These are phyloP conservation scores for Purpureocillium takamizusanense DNA, from an alignment of 2,329 filamentous ascomycete genomes.

Conservation along the genomic window DNA sequence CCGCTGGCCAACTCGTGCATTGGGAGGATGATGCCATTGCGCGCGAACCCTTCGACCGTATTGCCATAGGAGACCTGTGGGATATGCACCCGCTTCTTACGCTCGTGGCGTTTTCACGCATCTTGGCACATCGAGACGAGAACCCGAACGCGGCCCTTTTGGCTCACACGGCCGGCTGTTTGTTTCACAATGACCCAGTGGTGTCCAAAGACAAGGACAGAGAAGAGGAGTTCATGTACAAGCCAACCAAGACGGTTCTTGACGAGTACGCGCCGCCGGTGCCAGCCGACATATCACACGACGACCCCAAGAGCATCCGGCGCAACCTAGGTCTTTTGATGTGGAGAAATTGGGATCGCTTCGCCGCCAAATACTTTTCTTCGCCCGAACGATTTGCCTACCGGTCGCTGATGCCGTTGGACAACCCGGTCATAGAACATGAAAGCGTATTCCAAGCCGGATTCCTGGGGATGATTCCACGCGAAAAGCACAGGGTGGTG, in stretches of 20 bases:
- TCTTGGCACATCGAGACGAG: constrained; percentile 13
- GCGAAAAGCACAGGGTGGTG: constrained; percentile 12
- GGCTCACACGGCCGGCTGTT: constrained; percentile 6
- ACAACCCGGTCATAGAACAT: not conserved
- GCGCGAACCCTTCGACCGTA: constrained; percentile 1
- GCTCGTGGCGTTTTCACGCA: constrained; percentile 1
- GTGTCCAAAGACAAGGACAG: not conserved
- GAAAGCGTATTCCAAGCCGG: constrained; percentile 5
- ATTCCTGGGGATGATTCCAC: constrained; percentile 11
- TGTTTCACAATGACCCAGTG: not conserved
- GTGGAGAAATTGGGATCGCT: constrained; percentile 16
- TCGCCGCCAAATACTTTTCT: constrained; percentile 9
- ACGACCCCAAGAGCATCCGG: constrained; percentile 1
- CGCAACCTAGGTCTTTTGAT: constrained; percentile 12
- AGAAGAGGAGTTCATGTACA: constrained; percentile 5
- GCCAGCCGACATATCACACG: not conserved
- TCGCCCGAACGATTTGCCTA: not conserved
- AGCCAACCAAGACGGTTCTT: constrained; percentile 2
- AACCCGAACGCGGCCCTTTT: constrained; percentile 17
- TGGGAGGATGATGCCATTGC: not conserved
- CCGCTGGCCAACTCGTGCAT: not conserved
- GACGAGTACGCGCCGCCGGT: constrained; percentile 12
- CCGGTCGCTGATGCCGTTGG: not conserved
- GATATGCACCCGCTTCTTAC: constrained; percentile 7
- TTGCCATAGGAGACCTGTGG: constrained; percentile 10